Base-by-base conservation (phyloP, 2,329 filamentous ascomycete species). In the Claviceps digitariae region DNA sequence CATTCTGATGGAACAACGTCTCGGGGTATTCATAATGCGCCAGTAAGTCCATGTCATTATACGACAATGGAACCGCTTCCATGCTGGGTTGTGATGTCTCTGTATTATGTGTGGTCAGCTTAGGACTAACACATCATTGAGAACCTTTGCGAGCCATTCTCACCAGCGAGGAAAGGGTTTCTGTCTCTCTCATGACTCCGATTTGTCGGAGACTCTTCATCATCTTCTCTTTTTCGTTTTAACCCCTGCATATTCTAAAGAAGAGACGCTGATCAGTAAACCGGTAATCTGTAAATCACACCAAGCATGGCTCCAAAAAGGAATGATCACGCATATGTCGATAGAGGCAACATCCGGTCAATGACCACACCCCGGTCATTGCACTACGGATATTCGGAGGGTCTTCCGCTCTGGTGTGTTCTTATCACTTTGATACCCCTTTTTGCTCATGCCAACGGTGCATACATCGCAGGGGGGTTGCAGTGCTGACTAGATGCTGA, bases 171-270 rank as follows among this genome's bases (percentile, higher is more conserved):
- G 12, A 4, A 20, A 15, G 10, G 10, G 25, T 29, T 17, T 17
- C 15, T 31, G 13, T n/a, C 15, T 8, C 31, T n/a, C 13, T 20
- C 8, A 8, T 17, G 8, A 10, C 34, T 47, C 51, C 45, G 51
- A n/a, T 52, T 25, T 52, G 51, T 36, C 38, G 38, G 5, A 20
- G 46, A 17, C 29, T 25, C 15, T 20, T n/a, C 36, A 25, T 49
- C 47, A 13, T n/a, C 38, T 15, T 25, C 48, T 53, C 52, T 50
- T 34, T 53, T 53, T 27, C 52, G 52, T 40, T 53, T 53, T 27
- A 40, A 29, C 38, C 52, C 52, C 48, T 53, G 52, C 27, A 25
- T 50, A 41, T 25, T 25, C 21, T 25, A 15, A 15, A 25, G 21
- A 17, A 38, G 21, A 23, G 29, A 21, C 45, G 15, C 17, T 17